A percentile compares a stretch with the other conserved stretches of the same genome.
Conservation (phyloP, 2,329 filamentous ascomycete species). For the Curvularia lunata region DNA sequence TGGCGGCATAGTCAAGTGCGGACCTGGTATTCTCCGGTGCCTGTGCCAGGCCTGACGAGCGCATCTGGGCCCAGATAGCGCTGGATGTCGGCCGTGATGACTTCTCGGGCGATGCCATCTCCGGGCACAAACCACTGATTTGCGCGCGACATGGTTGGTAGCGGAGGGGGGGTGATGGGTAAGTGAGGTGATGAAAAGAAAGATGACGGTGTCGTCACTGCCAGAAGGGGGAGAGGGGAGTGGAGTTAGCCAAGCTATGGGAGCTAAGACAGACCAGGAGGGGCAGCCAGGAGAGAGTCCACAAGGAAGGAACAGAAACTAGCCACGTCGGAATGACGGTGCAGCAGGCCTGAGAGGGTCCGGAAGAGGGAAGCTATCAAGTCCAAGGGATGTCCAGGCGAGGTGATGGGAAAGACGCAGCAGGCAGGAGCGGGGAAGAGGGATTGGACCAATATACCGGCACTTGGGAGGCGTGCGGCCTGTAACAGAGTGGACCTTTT, state of each 20-base stretch:
- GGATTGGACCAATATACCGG: conserved; percentile 48
- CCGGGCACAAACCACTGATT: conserved; percentile 59
- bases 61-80: conserved; percentile 59
- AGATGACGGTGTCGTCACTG: conserved; percentile 48
- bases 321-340: conserved; percentile 34
- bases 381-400: conserved; percentile 38
- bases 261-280: conserved; percentile 41
- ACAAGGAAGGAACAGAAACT: conserved; percentile 16
- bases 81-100: conserved; percentile 61
- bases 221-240: conserved; percentile 19
- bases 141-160: conserved; percentile 43
- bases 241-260: conserved; percentile 40
- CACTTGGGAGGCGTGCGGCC: conserved; percentile 35
- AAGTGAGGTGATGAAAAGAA: conserved; percentile 37
- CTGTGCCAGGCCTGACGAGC: conserved; percentile 56
- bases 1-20: conserved; percentile 36
- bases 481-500: conserved; percentile 35
- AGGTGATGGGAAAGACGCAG: conserved; percentile 32
- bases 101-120: conserved; percentile 59
- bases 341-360: conserved; percentile 32
- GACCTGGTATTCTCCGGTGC: conserved; percentile 55
- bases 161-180: conserved; percentile 14
- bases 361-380: conserved; percentile 24
- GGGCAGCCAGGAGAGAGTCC: conserved; percentile 39
- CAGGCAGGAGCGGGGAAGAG: conserved; percentile 39